Base-by-base conservation (phyloP, 805 yeast species). In the Saturnispora zaruensis region DNA sequence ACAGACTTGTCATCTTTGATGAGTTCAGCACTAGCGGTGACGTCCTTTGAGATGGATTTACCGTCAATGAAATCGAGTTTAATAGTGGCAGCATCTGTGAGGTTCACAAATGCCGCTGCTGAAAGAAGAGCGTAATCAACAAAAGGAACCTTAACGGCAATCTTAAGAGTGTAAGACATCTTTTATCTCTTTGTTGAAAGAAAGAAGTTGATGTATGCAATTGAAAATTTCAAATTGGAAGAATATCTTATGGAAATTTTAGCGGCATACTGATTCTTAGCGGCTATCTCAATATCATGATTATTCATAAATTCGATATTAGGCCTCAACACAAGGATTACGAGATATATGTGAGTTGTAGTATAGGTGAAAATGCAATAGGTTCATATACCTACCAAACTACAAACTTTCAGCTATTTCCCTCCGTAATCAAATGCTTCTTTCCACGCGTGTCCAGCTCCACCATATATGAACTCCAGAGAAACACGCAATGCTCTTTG, bases 71-170 rank as follows among this genome's bases (percentile, higher is more conserved):
- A 80, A 38, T 78, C 78, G 57, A 87, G 70, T 41, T 74, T 72
- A 56, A 88, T 74, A 20, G 84, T 66, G 37, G 69, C 73, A 5
- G 72, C 74, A 4, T 70, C 70, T 46, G 68, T 64, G 28, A 72
- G 66, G 68, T 87, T 86, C 60, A 84, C 80, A 46, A 85, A 75
- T 21, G 84, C 81, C 41, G 89, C 86, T 41, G 95, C 95, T 58
- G 87, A 80, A 53, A 89, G 69, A 16, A 81, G 79, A 5, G 87
- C 77, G 65, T 87, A 91, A 26, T 91, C 93, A 51, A 87, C 83
- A 46, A 77, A 74, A 18, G 87, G 87, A 5, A 96, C 95, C 73
- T 88, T 90, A 50, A 87, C 88, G 51, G 96, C 96, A 56, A 90
- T 69, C 51, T 81, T 75, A 54, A 90, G 72, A 28, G 68, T 62